Base-by-base conservation (phyloP, 345 rosid genomes). In the Erucastrum elatum region DNA sequence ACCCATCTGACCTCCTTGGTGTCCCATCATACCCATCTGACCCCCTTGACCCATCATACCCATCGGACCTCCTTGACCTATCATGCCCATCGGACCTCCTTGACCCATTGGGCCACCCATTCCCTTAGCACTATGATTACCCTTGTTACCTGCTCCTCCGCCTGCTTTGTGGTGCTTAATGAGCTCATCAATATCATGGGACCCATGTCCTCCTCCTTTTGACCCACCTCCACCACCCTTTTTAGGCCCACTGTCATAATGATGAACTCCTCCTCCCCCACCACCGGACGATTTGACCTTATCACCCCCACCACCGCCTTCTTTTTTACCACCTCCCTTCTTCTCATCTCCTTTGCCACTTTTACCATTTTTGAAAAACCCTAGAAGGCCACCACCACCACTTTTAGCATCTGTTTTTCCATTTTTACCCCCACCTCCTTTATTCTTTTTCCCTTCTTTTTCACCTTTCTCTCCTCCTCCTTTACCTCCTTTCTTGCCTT, bases 361-460 rank as follows among this genome's bases (percentile, higher is more conserved):
- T 80, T 85, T 87, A 21, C 82, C 85, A 80, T 85, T 90, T 84
- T 85, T 89, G 33, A 84, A 78, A 66, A 83, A 58, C 26, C 85
- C 89, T 4, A 81, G 62, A 3, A 85, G 74, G 37, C 90, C 81
- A 55, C 84, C 71, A 67, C 75, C 56, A 49, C 56, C 44, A 39
- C 44, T 84, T 73, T 86, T 90, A 17, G 69, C 80, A 41, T 68
- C 70, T 39, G 80, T 66, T 41, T 82, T 78, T 2, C 85, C 83
- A 64, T 82, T 80, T 71, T 81, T 83, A 11, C 68, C 86, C 66
- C 83, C 90, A 15, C 86, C 74, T 4, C 84, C 86, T 66, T 85
- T 82, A 35, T 63, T 75, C 77, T 66, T 74, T 55, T 85, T 72
- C 46, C 86, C 88, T 46, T 67, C 83, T 66, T 81, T 85, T 25